Evolutionary conservation across 2,329 filamentous ascomycete species (phyloP), one percentile per base, ranked within the genome.

Genomic region (Talaromyces sp.): DNA sequence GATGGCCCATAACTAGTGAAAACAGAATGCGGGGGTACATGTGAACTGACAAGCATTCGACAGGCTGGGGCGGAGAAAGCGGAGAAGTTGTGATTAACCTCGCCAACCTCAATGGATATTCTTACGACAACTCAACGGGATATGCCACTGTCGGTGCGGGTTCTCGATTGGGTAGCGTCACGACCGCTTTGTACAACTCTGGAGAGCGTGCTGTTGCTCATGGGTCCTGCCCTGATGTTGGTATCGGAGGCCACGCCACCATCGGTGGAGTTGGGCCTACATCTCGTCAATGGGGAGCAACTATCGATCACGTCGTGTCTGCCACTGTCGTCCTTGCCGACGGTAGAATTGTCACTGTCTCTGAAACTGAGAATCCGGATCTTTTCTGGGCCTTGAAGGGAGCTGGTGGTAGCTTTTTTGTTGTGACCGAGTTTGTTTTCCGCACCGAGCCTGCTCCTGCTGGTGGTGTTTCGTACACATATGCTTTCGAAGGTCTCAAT

Each of bases 381-480:
- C 43, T 78, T 0, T 71, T 76, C 45, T 78, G 75, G 59, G 76
- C 77, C 2, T 65, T 78, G 27, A 74, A 73, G 40, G 77, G 77
- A 19, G 76, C 77, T 2, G 76, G 72, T 3, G 72, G 75, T 6
- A 75, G 73, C 34, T 78, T 78, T 64, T 77, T 76, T 0, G 74
- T 79, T 29, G 73, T 78, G 3, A 79, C 77, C 0, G 72, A 74
- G 27, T 79, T 79, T 67, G 74, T 75, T 34, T 69, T 79, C 6
- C 70, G 70, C 36, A 79, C 77, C 0, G 70, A 77, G 53, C 68
- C 71, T 5, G 75, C 76, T 8, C 80, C 78, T 0, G 61, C 78
- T 5, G 75, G 78, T n/a, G 79, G 86, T 5, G 79, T 89, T 8
- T 82, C 87, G 66, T 89, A 87, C 72, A 82, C 82, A 1, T 89